phyloP scores from a whole-genome alignment of 1,284 basidiomycete genomes.

The Apiotrichum mycotoxinovorans region DNA sequence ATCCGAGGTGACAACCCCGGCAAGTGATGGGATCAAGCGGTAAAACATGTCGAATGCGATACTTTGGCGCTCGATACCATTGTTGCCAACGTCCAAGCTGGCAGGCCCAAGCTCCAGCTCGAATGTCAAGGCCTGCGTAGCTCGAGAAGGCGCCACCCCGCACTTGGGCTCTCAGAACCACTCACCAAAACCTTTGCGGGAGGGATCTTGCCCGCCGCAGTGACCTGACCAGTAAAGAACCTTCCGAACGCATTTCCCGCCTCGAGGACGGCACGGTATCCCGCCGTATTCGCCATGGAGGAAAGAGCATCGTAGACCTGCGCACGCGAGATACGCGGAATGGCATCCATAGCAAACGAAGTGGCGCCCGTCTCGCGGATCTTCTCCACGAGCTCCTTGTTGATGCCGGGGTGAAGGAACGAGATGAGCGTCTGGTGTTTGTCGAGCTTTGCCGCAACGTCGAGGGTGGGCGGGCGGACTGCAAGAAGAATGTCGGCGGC shows the following conservation, averaged over 20 bases:
- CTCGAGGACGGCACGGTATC: constrained; percentile 81
- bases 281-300: constrained; percentile 85
- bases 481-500: constrained; percentile 74
- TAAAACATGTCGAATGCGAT: not conserved
- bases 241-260: constrained; percentile 80
- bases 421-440: constrained; percentile 72
- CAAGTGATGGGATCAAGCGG: not conserved
- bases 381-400: constrained; percentile 65
- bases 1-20: not conserved
- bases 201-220: constrained; percentile 72
- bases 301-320: constrained; percentile 81
- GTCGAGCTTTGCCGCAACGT: constrained; percentile 60
- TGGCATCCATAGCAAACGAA: constrained; percentile 77
- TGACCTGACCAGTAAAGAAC: constrained; percentile 81
- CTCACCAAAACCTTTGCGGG: constrained; percentile 69
- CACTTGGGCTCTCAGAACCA: not conserved
- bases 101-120: too few relatives aligned
- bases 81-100: too few relatives aligned
- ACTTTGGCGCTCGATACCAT: not conserved
- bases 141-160: too few relatives aligned
- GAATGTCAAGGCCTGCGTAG: too few relatives aligned
- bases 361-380: constrained; percentile 63
- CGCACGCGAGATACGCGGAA: constrained; percentile 79
- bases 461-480: constrained; percentile 62
- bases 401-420: constrained; percentile 77